Conservation (phyloP, 106 monocot species). For the Dactylorhiza incarnata region DNA sequence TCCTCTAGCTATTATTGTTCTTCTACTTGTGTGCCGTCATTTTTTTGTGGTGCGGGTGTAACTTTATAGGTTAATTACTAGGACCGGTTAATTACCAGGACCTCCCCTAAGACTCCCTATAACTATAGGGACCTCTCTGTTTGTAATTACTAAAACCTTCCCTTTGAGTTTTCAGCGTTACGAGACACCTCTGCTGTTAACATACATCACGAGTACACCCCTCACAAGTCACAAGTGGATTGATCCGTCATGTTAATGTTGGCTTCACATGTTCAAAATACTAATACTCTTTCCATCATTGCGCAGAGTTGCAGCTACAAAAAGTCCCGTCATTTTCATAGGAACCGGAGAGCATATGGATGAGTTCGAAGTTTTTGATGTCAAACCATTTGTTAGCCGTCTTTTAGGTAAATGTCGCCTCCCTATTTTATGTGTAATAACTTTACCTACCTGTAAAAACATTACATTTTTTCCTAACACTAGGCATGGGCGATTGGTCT, state of each 20-base stretch:
- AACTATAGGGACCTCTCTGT: no score
- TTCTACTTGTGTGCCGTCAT: no score
- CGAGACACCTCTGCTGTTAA: no score
- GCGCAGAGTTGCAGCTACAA: constrained; percentile 94
- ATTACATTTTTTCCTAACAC: not conserved
- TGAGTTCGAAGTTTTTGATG: constrained; percentile 98
- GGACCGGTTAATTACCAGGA: no score
- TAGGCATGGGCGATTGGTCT: constrained; percentile 97
- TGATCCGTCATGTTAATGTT: not conserved
- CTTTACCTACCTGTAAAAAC: not conserved
- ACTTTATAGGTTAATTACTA: no score
- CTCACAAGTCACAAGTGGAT: no score
- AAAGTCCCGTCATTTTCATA: constrained; percentile 97
- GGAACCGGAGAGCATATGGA: constrained; percentile 99
- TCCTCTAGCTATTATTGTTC: no score
- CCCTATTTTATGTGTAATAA: not conserved
- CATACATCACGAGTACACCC: no score
- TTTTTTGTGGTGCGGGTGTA: no score
- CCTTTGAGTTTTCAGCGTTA: no score
- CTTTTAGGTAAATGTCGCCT: constrained; percentile 57
- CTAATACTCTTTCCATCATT: not conserved
- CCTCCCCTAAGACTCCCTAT: no score
- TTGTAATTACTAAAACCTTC: no score
- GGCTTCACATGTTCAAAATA: constrained; percentile 82
- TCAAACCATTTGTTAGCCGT: constrained; percentile 97